These are phyloP conservation scores for Daldinia concentrica DNA, from an alignment of 495 filamentous ascomycete species.

Conservation along the genomic window DNA sequence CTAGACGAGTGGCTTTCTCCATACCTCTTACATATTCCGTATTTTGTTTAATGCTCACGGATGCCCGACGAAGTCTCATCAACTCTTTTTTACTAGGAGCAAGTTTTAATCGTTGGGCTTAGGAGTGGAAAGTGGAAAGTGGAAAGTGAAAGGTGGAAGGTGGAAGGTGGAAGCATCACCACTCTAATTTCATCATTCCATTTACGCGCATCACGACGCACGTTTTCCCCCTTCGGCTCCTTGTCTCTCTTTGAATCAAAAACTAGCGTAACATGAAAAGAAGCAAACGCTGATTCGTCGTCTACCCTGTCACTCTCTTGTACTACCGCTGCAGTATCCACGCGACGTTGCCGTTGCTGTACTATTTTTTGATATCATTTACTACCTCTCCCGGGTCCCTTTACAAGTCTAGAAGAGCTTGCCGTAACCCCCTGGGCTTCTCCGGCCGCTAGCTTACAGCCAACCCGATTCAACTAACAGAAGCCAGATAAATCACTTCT, in stretches of 20 bases:
- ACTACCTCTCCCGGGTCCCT: conserved; percentile 19
- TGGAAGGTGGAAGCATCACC: conserved; percentile 3
- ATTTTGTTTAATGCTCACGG: conserved; percentile 5
- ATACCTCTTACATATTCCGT: conserved; percentile 1
- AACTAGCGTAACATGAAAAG: conserved; percentile 30
- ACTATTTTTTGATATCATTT: conserved; percentile 25
- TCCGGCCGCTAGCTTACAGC: conserved; percentile 29
- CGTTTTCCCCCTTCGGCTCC: conserved; percentile 21
- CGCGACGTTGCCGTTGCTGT: conserved; percentile 23
- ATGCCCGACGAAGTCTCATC: conserved; percentile 29
- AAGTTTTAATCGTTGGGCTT: conserved; percentile 31
- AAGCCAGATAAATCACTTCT: conserved; percentile 17
- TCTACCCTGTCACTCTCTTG: conserved; percentile 27
- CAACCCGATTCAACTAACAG: conserved; percentile 29
- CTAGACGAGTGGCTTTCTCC: not conserved
- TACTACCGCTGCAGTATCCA: conserved; percentile 31
- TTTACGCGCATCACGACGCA: conserved; percentile 41
- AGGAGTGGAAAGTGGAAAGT: conserved; percentile 5
- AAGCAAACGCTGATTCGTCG: conserved; percentile 36
- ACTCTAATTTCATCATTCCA: conserved; percentile 32
- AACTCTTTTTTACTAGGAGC: conserved; percentile 6
- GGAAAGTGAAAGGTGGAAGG: too few species aligned
- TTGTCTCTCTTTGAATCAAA: conserved; percentile 35
- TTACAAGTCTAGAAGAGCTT: conserved; percentile 32
- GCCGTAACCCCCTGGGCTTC: conserved; percentile 25